Conservation (phyloP, 371 early-diverging fungal species). For the Mucor irregularis region DNA sequence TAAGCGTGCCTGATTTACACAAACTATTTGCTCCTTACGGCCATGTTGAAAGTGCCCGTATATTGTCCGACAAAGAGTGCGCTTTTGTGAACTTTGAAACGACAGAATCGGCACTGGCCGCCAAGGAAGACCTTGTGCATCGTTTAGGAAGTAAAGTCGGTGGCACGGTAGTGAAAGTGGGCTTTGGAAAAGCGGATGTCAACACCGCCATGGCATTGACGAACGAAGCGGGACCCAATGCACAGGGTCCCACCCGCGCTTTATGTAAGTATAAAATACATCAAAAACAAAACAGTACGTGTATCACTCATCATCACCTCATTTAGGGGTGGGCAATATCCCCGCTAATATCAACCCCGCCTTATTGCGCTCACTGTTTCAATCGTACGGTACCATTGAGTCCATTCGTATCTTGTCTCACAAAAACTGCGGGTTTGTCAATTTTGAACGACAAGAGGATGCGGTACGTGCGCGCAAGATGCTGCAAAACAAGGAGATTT, state of each 20-base stretch:
- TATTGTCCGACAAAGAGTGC: conserved; percentile 73
- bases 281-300: background rate
- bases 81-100: conserved; percentile 44
- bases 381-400: conserved; percentile 84
- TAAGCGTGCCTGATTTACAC: conserved; percentile 78
- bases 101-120: conserved; percentile 41
- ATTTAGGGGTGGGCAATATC: conserved; percentile 90
- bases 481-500: conserved; percentile 84
- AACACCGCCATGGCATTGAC: conserved; percentile 40
- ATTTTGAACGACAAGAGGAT: conserved; percentile 85
- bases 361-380: conserved; percentile 72
- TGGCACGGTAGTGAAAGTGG: conserved; percentile 31
- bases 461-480: conserved; percentile 84
- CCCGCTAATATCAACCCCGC: conserved; percentile 77
- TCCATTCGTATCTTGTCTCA: conserved; percentile 90
- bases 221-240: conserved; percentile 54
- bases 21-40: conserved; percentile 85
- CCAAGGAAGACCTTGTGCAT: conserved; percentile 34
- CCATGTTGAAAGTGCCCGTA: conserved; percentile 84
- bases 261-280: conserved; percentile 36
- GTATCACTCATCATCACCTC: background rate
- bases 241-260: conserved; percentile 46
- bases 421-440: conserved; percentile 96
- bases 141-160: conserved; percentile 22
- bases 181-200: conserved; percentile 41